Percentiles rank a stretch among this genome's conserved stretches.
Conservation (phyloP, 2,329 filamentous ascomycete genomes). For the Diaporthe sp. region DNA sequence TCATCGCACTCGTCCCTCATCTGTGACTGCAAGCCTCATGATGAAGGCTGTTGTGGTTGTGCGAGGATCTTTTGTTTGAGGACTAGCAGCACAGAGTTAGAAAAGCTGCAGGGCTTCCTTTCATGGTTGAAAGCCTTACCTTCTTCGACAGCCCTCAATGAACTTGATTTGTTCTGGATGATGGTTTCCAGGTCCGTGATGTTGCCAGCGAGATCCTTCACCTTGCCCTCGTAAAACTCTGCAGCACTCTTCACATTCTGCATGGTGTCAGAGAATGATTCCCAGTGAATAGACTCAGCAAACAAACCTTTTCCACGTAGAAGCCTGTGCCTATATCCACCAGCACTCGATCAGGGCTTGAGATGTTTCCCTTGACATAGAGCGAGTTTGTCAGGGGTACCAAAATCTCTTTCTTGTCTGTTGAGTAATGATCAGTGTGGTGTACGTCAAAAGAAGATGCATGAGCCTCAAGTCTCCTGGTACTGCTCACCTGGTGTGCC, state of each 20-base stretch:
- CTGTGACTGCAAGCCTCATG: conserved; percentile 1
- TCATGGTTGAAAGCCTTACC: conserved; percentile 60
- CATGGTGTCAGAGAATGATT: neutral
- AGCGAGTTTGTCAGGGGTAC: conserved; percentile 96
- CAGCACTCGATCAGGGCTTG: conserved; percentile 81
- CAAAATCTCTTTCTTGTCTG: conserved; percentile 72
- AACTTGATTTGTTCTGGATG: conserved; percentile 81
- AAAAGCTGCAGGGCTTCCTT: neutral
- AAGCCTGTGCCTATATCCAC: conserved; percentile 96
- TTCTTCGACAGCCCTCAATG: conserved; percentile 89
- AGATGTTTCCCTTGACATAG: conserved; percentile 88
- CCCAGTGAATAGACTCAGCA: too few relatives aligned
- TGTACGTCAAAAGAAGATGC: neutral
- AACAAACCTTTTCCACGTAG: conserved; percentile 86
- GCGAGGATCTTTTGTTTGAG: conserved; percentile 54
- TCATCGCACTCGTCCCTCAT: neutral
- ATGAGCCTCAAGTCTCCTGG: conserved; percentile 44
- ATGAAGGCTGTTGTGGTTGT: conserved; percentile 39
- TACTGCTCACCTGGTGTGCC: conserved; percentile 41
- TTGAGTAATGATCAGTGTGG: neutral
- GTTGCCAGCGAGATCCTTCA: conserved; percentile 64
- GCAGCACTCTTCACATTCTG: conserved; percentile 66
- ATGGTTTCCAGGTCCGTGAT: conserved; percentile 70
- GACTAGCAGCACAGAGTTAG: conserved; percentile 46
- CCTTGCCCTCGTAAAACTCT: conserved; percentile 69